A percentile compares a stretch with the other conserved stretches of the same genome.
These are phyloP conservation scores for Geosmithia putterillii DNA, from an alignment of 2,329 filamentous ascomycete genomes.

Conservation along the genomic window DNA sequence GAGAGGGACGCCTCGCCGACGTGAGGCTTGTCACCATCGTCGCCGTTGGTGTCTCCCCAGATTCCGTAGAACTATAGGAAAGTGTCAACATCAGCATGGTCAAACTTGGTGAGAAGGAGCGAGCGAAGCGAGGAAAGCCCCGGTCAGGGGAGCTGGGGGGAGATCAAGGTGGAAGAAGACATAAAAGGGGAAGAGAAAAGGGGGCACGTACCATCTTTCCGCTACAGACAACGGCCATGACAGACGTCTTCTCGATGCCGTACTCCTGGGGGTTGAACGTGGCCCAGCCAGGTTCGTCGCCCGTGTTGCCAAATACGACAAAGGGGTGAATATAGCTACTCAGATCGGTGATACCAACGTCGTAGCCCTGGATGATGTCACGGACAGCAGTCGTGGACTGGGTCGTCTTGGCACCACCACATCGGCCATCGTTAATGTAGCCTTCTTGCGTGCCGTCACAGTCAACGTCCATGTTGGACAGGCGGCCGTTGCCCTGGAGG, in stretches of 20 bases:
- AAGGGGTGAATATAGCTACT: conserved; percentile 39
- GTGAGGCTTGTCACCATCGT: conserved; percentile 29
- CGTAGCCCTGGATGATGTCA: conserved; percentile 19
- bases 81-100: background rate
- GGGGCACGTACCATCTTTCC: conserved; percentile 24
- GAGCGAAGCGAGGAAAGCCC: no score
- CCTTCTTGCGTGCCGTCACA: conserved; percentile 37
- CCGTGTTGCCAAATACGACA: conserved; percentile 40
- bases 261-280: conserved; percentile 26
- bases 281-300: conserved; percentile 13
- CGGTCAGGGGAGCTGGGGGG: no score
- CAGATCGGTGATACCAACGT: conserved; percentile 26
- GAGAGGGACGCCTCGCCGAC: conserved; percentile 46
- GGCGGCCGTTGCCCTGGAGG: conserved; percentile 25
- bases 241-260: conserved; percentile 33
- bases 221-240: conserved; percentile 43
- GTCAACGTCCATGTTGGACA: conserved; percentile 46
- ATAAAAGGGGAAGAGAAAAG: background rate
- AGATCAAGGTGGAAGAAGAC: background rate
- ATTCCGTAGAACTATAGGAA: conserved; percentile 31
- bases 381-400: conserved; percentile 32
- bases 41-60: conserved; percentile 51
- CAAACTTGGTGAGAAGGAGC: background rate
- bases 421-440: conserved; percentile 25
- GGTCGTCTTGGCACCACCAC: conserved; percentile 25